Base-by-base conservation (phyloP, 768 basidiomycete genomes). In the Tricholoma flavovirens region DNA sequence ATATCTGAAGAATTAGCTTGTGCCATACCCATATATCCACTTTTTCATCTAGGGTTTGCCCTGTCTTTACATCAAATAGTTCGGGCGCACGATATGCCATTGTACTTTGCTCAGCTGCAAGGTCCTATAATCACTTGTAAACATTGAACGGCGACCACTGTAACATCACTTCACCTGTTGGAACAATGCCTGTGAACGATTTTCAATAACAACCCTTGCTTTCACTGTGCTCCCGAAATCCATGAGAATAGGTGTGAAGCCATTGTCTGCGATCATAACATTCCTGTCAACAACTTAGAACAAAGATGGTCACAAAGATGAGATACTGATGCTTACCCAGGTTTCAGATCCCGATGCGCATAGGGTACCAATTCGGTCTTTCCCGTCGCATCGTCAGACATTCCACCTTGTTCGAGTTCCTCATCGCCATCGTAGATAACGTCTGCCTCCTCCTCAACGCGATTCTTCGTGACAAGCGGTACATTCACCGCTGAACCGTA, bases 51-150 rank as follows among this genome's bases (percentile, higher is more conserved):
- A 98, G 72, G 0, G 77, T 83, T 38, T 81, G 75, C 21, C 91
- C 92, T 4, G 94, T 98, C 69, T 96, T 96, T 55, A 97, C 95
- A 63, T 99, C 97, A 67, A 98, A 99, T 19, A 99, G 77, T 66
- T 99, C 97, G 0, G 97, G 97, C 1, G 97, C 95, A 17, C 97
- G 86, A 64, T 96, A 99, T 0, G 97, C 91, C 97, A 99, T 98
- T 11, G 94, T 93, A 61, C 93, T 96, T 70, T 96, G 95, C 70
- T 99, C 97, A 15, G 93, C 93, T 2, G 97, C 97, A 60, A 96
- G 84, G 68, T 99, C 97, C 83, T 90, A 17, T 57, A 24, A 29
- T 45, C n/a, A 9, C 22, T 42, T 53, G 22, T 48, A 52, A 58
- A 51, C 2, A 62, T 35, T 14, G 10, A 43, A 51, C 36, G 35